These are phyloP conservation scores for Neurospora sublineolata DNA, from an alignment of 495 filamentous ascomycete genomes.

Conservation along the genomic window DNA sequence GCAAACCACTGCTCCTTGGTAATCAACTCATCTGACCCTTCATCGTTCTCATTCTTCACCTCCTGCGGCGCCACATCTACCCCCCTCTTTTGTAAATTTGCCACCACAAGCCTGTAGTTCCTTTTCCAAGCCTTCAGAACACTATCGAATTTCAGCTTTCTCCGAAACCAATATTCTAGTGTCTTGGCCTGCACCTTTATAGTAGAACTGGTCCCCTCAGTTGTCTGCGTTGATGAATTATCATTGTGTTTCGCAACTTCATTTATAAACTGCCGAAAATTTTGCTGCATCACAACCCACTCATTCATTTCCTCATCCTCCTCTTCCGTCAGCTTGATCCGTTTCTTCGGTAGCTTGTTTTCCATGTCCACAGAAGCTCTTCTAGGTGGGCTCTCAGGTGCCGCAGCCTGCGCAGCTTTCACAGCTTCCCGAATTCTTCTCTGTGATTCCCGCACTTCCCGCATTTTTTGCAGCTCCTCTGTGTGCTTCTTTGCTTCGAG, in stretches of 20 bases:
- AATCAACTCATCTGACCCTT: neutral
- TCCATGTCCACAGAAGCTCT: neutral
- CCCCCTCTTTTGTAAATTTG: neutral
- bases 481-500: neutral
- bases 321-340: neutral
- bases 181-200: neutral
- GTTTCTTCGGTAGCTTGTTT: neutral
- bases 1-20: neutral
- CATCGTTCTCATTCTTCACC: neutral
- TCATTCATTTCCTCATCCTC: neutral
- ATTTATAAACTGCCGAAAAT: neutral
- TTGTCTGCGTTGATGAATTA: neutral
- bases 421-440: neutral
- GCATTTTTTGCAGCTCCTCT: neutral
- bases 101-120: neutral
- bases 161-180: neutral
- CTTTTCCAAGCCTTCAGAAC: neutral
- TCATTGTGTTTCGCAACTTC: neutral
- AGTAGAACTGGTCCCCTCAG: neutral
- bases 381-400: neutral
- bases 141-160: neutral
- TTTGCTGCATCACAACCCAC: neutral
- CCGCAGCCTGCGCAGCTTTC: neutral
- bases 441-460: neutral
- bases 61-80: neutral